These are phyloP conservation scores for Eucalyptus leucophloia DNA, from an alignment of 345 rosid species.

Conservation along the genomic window DNA sequence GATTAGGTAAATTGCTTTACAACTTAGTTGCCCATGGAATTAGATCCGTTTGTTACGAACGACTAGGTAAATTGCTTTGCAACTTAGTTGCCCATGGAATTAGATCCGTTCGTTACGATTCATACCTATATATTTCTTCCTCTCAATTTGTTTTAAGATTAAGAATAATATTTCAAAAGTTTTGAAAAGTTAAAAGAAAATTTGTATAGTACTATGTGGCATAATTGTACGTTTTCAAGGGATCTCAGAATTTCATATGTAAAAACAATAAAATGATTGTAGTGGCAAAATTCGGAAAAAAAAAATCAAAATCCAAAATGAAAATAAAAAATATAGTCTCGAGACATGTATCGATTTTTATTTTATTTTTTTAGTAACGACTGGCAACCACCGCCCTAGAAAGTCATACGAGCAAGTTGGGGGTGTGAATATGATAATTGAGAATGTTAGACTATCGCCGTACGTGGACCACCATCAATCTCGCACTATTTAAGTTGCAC, in stretches of 20 bases:
- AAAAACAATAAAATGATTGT: not conserved
- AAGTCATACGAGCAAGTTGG: not conserved
- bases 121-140: not conserved
- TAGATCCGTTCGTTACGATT: not conserved
- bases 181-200: not conserved
- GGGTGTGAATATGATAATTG: not conserved
- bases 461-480: not conserved
- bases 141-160: not conserved
- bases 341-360: not conserved
- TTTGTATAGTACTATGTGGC: not conserved
- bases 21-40: not conserved
- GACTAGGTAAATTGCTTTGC: no score
- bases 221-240: not conserved
- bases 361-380: not conserved
- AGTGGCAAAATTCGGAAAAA: not conserved
- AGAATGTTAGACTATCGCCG: not conserved
- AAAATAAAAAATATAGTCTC: not conserved
- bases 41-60: not conserved
- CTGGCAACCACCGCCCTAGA: not conserved
- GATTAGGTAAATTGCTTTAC: not conserved
- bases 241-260: not conserved
- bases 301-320: not conserved
- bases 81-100: not conserved
- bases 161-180: not conserved
- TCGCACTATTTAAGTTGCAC: not conserved